Conservation (phyloP, 163 green algal genomes). For the Scenedesmus sp. region DNA sequence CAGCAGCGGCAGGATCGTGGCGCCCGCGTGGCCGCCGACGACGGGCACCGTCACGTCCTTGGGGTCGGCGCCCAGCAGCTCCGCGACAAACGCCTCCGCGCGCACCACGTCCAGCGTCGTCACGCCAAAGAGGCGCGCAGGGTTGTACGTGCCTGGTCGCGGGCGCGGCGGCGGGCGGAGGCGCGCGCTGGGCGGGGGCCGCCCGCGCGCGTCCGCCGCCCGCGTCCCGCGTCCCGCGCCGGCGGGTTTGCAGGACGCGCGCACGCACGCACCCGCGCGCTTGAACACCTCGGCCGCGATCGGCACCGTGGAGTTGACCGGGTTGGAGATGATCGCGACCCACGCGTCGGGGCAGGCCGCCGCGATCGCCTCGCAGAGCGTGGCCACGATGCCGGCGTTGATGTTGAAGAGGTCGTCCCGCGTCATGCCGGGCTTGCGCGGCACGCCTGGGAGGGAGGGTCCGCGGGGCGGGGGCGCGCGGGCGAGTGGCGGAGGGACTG, state of each 20-base stretch:
- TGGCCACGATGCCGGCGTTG: constrained; percentile 91
- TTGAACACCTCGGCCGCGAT: constrained; percentile 98
- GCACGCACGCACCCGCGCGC: constrained; percentile 63
- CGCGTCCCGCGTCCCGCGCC: not conserved
- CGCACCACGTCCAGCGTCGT: constrained; percentile 99
- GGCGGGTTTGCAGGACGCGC: too few species aligned
- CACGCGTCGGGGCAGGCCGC: constrained; percentile 86
- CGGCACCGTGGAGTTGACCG: constrained; percentile 99
- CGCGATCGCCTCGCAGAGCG: constrained; percentile 83
- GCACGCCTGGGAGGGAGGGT: constrained; percentile 77
- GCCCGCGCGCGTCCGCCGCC: too few species aligned
- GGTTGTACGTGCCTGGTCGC: constrained; percentile 75
- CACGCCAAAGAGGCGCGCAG: constrained; percentile 92
- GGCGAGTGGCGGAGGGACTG: not conserved
- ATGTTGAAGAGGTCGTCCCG: constrained; percentile 99
- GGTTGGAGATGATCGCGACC: constrained; percentile 99
- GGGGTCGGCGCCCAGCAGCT: constrained; percentile 66
- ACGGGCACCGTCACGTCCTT: constrained; percentile 91
- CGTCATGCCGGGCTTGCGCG: constrained; percentile 99
- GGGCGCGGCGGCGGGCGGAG: too few species aligned
- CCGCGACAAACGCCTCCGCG: constrained; percentile 74
- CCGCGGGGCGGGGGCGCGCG: not conserved
- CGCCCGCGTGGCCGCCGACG: constrained; percentile 95
- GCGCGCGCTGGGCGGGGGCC: not conserved
- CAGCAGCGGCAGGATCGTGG: constrained; percentile 98